Base-by-base conservation (phyloP, 192 early-diverging fungal species). In the Nowakowskiella sp. region DNA sequence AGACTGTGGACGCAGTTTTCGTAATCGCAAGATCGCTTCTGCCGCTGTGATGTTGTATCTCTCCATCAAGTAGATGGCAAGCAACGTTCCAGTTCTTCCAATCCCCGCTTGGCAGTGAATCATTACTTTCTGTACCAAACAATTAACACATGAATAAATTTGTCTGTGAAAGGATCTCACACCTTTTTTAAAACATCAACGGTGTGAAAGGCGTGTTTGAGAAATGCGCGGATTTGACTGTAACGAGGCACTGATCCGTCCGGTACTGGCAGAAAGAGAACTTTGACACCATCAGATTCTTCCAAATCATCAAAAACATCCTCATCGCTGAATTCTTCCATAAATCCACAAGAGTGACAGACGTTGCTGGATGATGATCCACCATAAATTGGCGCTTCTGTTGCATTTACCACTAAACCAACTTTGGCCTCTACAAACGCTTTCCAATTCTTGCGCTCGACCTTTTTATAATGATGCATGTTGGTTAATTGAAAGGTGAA, bases 41-140 rank as follows among this genome's bases (percentile, higher is more conserved):
- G 53, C 10, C 6, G 73, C 53, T 26, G 60, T 55, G 53, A 63
- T 44, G n/a, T 47, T 3, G 56, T 76, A 69, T 57, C 66, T 71
- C 24, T 67, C 51, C 50, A 76, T 64, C 27, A 76, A 47, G 43
- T 64, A 76, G 42, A 72, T 42, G 7, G 67, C 67, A n/a, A 76
- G 60, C 42, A 76, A 67, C 13, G 53, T 56, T 39, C 73, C 73
- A 1, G 73, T 76, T 23, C 73, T 51, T 21, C 73, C 73, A 23
- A 76, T 70, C 26, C 73, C 73, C 5, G 73, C 73, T 47, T 76
- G 73, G 34, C 73, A 76, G 49, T 76, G 73, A 2, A 76, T 70
- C 9, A 61, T 34, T 24, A 76, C 73, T 32, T 56, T 52, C 47
- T 60, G n/a, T n/a, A n/a, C n/a, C n/a, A n/a, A n/a, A n/a, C n/a